Percentiles rank a stretch among this genome's conserved stretches.
Evolutionary conservation across 805 yeast genomes (phyloP).

Genomic region (Saccharomycopsis sp.): DNA sequence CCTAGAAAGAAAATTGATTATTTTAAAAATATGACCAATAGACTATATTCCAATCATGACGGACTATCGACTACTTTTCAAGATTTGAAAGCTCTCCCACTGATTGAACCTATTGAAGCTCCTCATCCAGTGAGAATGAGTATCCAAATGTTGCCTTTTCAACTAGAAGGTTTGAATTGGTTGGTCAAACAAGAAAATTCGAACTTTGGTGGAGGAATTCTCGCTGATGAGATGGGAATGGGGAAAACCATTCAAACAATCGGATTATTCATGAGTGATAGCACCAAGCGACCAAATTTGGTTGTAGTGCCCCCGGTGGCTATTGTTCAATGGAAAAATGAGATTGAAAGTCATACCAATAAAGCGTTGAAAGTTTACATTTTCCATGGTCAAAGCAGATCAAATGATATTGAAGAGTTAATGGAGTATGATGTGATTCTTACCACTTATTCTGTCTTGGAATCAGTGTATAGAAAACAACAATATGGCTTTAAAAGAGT

Average conservation of each 20-base stretch:
- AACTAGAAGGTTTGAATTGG: constrained; percentile 91
- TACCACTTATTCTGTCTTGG: constrained; percentile 89
- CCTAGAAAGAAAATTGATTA: constrained; percentile 46
- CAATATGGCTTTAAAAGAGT: constrained; percentile 73
- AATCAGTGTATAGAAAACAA: constrained; percentile 77
- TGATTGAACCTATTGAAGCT: constrained; percentile 43
- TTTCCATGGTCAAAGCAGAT: constrained; percentile 81
- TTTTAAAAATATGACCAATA: constrained; percentile 57
- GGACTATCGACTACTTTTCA: constrained; percentile 65
- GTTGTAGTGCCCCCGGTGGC: constrained; percentile 99
- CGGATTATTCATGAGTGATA: constrained; percentile 68
- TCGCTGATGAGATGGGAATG: constrained; percentile 99
- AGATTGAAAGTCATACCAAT: constrained; percentile 76
- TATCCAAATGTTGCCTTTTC: constrained; percentile 74
- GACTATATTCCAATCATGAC: constrained; percentile 69
- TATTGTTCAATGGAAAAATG: constrained; percentile 93
- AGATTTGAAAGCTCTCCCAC: constrained; percentile 38
- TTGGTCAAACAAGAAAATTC: constrained; percentile 70
- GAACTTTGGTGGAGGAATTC: constrained; percentile 75
- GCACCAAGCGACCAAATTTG: constrained; percentile 58
- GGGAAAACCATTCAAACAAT: constrained; percentile 97
- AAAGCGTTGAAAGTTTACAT: constrained; percentile 57
- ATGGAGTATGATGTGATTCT: constrained; percentile 61
- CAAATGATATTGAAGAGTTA: constrained; percentile 45
- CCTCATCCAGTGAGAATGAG: constrained; percentile 73